phyloP scores from a whole-genome alignment of 2,329 filamentous ascomycete species.

The Aspergillus nomiae region DNA sequence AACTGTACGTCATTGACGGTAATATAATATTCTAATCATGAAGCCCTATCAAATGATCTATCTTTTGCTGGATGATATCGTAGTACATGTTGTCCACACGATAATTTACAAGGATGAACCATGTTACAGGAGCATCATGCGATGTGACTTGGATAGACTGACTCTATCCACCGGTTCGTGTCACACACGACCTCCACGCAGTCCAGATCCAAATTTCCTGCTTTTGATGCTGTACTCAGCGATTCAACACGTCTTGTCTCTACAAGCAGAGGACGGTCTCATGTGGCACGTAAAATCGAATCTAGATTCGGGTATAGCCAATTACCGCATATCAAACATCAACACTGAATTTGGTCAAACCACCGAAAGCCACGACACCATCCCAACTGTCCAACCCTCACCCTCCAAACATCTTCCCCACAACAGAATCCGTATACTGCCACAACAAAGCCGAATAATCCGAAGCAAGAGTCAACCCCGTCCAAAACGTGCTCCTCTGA shows the following conservation, averaged over 20 bases:
- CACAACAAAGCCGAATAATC: conserved; percentile 25
- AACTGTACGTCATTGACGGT: neutral
- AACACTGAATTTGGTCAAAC: too few species aligned
- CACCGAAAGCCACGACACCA: too few species aligned
- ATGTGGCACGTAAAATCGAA: neutral
- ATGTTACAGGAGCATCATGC: neutral
- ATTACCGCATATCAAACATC: neutral
- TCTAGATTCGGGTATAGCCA: neutral
- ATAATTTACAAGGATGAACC: neutral
- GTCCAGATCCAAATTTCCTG: neutral
- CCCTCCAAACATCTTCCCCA: conserved; percentile 8
- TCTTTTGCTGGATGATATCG: neutral
- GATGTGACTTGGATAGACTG: neutral
- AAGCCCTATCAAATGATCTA: neutral
- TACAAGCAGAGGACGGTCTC: neutral
- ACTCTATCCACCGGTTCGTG: neutral
- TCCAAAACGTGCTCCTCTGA: conserved; percentile 48
- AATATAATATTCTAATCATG: neutral
- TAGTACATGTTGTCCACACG: neutral
- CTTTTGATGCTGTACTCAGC: neutral
- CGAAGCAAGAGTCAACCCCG: conserved; percentile 40
- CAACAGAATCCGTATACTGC: conserved; percentile 19
- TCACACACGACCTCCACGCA: neutral
- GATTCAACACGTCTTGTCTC: neutral
- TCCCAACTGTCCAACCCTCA: neutral